Evolutionary conservation across 2,329 filamentous ascomycete species (phyloP), one percentile per base, ranked within the genome.

Genomic region (Monosporascus ibericus): DNA sequence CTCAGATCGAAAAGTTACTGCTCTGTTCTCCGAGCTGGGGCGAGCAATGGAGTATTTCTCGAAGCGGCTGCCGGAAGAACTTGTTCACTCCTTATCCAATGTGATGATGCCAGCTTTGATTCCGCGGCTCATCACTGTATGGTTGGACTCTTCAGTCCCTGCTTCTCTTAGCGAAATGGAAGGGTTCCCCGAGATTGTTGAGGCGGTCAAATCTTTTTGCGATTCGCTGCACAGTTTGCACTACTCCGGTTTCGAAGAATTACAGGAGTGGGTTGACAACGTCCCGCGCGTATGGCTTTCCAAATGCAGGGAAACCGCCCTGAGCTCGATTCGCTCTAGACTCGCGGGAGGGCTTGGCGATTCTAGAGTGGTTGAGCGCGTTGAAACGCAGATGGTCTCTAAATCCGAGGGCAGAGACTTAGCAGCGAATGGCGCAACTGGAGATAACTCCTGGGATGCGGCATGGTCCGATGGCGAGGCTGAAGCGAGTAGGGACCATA

Each of bases 251-350:
- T 75, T 81, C 47, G 73, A 78, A 15, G 81, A 86, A 34, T 72
- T 99, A 38, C 77, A 81, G 44, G 83, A 89, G 24, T 99, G 94
- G 92, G 85, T 90, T 0, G 81, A 85, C 40, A 85, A 86, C 55
- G 87, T 90, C 1, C 88, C 91, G 0, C 83, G 84, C 52, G 85
- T 90, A 25, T 99, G 94, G 94, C 78, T 97, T 15, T 82, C 82
- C 2, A 92, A 90, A 66, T 87, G 91, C 58, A 84, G 88, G 62
- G 91, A 95, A 63, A 84, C 80, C 36, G 85, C 90, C 0, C 77
- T 99, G 24, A 86, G 92, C 55, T 79, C 81, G 36, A 84, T 95
- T 14, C 83, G 94, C 24, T 79, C 72, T 20, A 80, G 86, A 46
- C 77, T 96, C 2, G 78, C 84, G 3, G 73, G 74, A 49, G 88